phyloP scores from a whole-genome alignment of 1,284 basidiomycete genomes.

The Schizopora paradoxa region DNA sequence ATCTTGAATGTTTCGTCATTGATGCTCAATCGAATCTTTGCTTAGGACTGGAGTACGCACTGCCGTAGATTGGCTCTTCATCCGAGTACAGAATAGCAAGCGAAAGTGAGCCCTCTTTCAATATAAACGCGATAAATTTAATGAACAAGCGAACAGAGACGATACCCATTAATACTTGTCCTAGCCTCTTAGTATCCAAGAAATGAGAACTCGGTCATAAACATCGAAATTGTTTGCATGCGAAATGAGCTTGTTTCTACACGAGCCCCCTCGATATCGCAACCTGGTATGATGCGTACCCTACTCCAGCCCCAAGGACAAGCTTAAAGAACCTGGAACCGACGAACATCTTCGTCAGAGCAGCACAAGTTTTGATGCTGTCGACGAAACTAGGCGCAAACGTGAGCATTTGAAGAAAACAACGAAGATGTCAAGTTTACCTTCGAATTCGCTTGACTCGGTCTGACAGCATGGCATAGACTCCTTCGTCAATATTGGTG shows the following conservation, averaged over 20 bases:
- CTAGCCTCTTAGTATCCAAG: neutral
- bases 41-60: conserved; percentile 81
- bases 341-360: conserved; percentile 2
- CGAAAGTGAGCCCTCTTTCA: conserved; percentile 32
- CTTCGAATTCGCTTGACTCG: conserved; percentile 34
- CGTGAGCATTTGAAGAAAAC: too few species aligned
- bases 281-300: conserved; percentile 10
- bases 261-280: too few species aligned
- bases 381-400: neutral
- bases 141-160: neutral
- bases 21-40: neutral
- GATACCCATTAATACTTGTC: neutral
- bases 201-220: neutral
- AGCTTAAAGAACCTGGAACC: conserved; percentile 6
- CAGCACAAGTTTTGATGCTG: conserved; percentile 5
- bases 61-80: conserved; percentile 90
- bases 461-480: conserved; percentile 45
- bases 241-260: too few species aligned
- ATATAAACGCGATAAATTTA: neutral
- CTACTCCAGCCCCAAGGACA: conserved; percentile 4
- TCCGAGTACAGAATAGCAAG: conserved; percentile 85
- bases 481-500: conserved; percentile 43
- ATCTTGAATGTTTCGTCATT: too few species aligned
- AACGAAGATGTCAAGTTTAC: conserved; percentile 28
- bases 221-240: too few species aligned